Evolutionary conservation across 2,329 filamentous ascomycete species (phyloP), one percentile per base, ranked within the genome.

Genomic region (Rutstroemia sp.): DNA sequence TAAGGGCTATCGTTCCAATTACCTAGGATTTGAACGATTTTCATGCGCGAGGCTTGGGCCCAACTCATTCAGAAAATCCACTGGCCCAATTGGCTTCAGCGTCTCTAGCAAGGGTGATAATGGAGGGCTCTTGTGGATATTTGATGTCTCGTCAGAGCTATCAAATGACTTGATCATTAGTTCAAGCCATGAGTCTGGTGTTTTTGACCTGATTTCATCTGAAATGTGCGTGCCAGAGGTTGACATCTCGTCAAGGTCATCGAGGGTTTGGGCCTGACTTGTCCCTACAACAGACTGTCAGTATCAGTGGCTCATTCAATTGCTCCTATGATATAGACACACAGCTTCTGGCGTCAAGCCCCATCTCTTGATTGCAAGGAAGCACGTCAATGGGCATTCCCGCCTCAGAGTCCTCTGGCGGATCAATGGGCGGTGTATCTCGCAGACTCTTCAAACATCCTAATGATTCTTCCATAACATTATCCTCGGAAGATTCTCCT

Each of bases 61-160:
- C 23, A 34, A 57, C 27, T 62, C 56, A 12, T 53, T 51, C 3
- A 58, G 19, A 25, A 61, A 59, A 21, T 61, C 58, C 17, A 57
- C n/a, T 44, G 58, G 54, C 27, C 57, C 39, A 14, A 47, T 55
- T 19, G 58, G 51, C 4, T 17, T 27, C 23, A 54, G 39, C 23
- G 56, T 60, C 10, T 46, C 48, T 9, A 57, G 57, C 5, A 56
- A 60, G 4, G 60, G 53, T 44, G 47, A 60, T 5, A 44, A 34
- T 5, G 58, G 58, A 5, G 14, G 3, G 4, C 36, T 36, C 7
- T 40, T 30, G 2, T 49, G 16, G 12, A 9, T 6, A 21, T 19
- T 2, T n/a, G 6, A 12, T 30, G 23, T 6, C 21, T 49, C 34
- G 12, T 49, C 40, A 14, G 27, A 54, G 8, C 40, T 36, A n/a